phyloP scores from a whole-genome alignment of 1,139 yeast species.

The Debaryomyces sp. region DNA sequence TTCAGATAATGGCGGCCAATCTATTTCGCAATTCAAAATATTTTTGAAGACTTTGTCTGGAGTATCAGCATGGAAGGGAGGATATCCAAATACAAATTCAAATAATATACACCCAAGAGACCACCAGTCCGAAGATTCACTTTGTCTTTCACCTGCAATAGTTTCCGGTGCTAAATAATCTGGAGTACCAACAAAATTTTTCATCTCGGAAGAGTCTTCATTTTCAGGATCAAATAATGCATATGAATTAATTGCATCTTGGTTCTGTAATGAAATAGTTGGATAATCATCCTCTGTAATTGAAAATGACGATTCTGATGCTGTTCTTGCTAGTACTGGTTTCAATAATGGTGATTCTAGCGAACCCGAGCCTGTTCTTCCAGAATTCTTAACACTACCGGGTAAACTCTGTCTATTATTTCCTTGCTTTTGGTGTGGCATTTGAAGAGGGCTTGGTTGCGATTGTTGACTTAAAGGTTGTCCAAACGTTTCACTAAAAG shows the following conservation, averaged over 20 bases:
- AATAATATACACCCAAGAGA: conserved; percentile 93
- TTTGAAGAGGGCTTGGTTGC: conserved; percentile 8
- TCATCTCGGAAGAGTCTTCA: conserved; percentile 41
- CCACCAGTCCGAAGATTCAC: conserved; percentile 97
- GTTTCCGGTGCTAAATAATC: conserved; percentile 98
- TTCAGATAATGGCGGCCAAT: conserved; percentile 77
- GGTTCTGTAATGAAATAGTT: conserved; percentile 28
- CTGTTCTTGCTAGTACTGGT: conserved; percentile 50
- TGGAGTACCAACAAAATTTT: conserved; percentile 91
- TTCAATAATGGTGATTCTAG: conserved; percentile 52
- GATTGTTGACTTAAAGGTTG: conserved; percentile 10
- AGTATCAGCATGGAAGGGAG: conserved; percentile 87
- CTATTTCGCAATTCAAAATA: conserved; percentile 70
- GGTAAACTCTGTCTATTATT: not conserved
- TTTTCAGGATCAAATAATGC: conserved; percentile 75
- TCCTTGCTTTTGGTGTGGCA: conserved; percentile 6
- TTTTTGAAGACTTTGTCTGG: conserved; percentile 84
- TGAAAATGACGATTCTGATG: conserved; percentile 59
- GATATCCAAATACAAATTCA: conserved; percentile 89
- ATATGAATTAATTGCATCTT: conserved; percentile 38
- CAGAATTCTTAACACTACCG: conserved; percentile 13
- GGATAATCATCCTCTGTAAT: conserved; percentile 51
- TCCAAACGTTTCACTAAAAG: conserved; percentile 9
- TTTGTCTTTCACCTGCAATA: conserved; percentile 82
- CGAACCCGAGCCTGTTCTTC: conserved; percentile 33